Percentiles rank a stretch among this genome's conserved stretches.
These are phyloP conservation scores for Polygonum maritimum DNA, from an alignment of 148 eudicot genomes.

Conservation along the genomic window DNA sequence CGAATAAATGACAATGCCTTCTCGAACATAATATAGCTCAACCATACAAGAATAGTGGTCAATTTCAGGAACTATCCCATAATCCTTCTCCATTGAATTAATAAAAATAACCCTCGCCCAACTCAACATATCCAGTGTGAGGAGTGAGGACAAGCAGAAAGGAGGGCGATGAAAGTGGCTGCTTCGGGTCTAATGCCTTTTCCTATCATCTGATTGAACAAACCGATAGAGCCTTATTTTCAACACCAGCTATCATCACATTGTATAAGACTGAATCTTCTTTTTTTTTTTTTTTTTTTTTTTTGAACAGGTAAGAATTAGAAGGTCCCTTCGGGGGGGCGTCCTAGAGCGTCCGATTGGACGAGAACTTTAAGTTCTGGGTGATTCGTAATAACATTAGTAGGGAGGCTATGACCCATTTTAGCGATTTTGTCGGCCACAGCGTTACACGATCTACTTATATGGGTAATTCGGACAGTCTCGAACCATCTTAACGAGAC, in stretches of 20 bases:
- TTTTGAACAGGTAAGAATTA: too few relatives aligned
- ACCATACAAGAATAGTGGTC: constrained; percentile 88
- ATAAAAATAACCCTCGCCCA: constrained; percentile 64
- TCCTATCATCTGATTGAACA: constrained; percentile 54
- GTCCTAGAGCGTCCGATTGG: too few relatives aligned
- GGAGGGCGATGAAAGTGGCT: constrained; percentile 66
- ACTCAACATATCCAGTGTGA: constrained; percentile 65
- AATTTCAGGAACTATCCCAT: constrained; percentile 45
- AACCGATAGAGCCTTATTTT: constrained; percentile 39
- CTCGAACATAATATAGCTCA: constrained; percentile 62
- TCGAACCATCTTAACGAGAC: too few relatives aligned
- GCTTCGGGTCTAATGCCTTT: constrained; percentile 44
- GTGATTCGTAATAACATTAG: too few relatives aligned
- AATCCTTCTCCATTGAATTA: constrained; percentile 47
- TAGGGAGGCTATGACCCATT: too few relatives aligned
- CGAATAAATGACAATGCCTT: constrained; percentile 49
- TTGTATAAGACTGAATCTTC: constrained; percentile 68
- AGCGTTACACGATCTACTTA: too few relatives aligned
- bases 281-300: constrained; percentile 9
- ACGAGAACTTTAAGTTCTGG: too few relatives aligned
- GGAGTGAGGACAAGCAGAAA: constrained; percentile 90
- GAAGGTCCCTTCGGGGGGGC: too few relatives aligned
- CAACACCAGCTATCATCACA: constrained; percentile 67
- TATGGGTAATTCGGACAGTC: too few relatives aligned
- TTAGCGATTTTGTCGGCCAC: too few relatives aligned